Evolutionary conservation across 2,329 filamentous ascomycete genomes (phyloP), one percentile per base, ranked within the genome.

Genomic region (Scopulariopsis brevicaulis): DNA sequence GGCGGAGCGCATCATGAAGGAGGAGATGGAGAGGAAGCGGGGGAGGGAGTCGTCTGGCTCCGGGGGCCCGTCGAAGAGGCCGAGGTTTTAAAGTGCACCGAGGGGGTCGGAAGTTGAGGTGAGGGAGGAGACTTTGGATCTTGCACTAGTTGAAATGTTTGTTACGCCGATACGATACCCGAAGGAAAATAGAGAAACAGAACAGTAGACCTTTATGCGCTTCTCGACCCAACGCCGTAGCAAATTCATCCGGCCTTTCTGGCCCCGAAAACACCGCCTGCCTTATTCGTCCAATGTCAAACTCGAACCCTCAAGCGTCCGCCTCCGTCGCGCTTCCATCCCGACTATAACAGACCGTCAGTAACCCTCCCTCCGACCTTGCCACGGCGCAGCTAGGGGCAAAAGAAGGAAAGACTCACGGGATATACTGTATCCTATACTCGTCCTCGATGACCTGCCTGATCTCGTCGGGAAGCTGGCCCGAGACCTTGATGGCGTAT

Each of bases 401-500:
- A 81, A 79, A 77, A 77, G 75, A 64, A 76, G 53, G 71, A 75
- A 61, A 68, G 70, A 78, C 81, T 65, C 70, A 86, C 79, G 85
- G 84, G 62, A 87, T 85, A 63, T 87, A 86, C 68, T 79, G 77
- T 70, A 85, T 75, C 65, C 83, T 75, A 61, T 80, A 80, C 66
- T 86, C 83, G 59, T 86, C 82, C 67, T 85, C 81, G 59, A 87
- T 73, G 52, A 77, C 74, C 24, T 77, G 74, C 53, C 82, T 73
- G 48, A 87, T 77, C 61, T 88, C 85, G 63, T 87, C 84, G 5
- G 85, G 84, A 60, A 87, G 72, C 68, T 89, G 84, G 20, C 94
- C 94, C 35, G 88, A 90, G 25, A 99, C 94, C 75, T 97, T 96
- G 58, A 91, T 89, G 20, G 94, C 94, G 74, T 99, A 99, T 59